Conservation (phyloP, 2,329 filamentous ascomycete genomes). For the Aspergillus aculeatinus region DNA sequence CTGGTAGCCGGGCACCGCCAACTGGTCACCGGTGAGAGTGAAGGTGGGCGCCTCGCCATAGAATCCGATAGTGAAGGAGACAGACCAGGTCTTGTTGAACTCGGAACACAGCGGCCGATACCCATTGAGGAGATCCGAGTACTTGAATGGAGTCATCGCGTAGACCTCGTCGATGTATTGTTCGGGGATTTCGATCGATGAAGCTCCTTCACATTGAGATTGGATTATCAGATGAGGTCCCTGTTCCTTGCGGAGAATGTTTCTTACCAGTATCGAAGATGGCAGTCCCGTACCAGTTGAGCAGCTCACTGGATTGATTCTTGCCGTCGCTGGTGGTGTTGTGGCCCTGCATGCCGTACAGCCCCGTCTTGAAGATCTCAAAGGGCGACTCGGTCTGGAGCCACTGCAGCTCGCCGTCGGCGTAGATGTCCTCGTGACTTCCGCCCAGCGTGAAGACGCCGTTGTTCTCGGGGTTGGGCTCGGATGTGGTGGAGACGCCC, state of each 20-base stretch:
- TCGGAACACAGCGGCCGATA: slow-evolving; percentile 2
- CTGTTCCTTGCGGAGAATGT: too few relatives aligned
- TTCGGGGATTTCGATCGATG: background rate
- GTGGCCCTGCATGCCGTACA: background rate
- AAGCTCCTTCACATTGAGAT: background rate
- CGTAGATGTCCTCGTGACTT: background rate
- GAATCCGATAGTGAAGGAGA: background rate
- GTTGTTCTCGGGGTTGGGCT: background rate
- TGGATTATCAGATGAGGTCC: too few relatives aligned
- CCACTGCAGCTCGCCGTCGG: background rate
- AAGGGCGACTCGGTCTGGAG: background rate
- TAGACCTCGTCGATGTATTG: background rate
- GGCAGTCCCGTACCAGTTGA: background rate
- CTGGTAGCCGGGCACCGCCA: background rate
- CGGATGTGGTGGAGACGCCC: background rate
- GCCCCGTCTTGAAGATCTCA: background rate
- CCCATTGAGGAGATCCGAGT: background rate
- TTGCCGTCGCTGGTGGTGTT: background rate
- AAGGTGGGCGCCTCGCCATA: background rate
- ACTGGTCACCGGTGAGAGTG: background rate
- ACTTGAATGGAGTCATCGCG: background rate
- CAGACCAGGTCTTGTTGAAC: slow-evolving; percentile 1
- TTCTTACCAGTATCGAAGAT: background rate
- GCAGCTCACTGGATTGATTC: background rate
- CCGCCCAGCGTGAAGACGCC: background rate